These are phyloP conservation scores for Acer yangbiense DNA, from an alignment of 345 rosid genomes.

Conservation along the genomic window DNA sequence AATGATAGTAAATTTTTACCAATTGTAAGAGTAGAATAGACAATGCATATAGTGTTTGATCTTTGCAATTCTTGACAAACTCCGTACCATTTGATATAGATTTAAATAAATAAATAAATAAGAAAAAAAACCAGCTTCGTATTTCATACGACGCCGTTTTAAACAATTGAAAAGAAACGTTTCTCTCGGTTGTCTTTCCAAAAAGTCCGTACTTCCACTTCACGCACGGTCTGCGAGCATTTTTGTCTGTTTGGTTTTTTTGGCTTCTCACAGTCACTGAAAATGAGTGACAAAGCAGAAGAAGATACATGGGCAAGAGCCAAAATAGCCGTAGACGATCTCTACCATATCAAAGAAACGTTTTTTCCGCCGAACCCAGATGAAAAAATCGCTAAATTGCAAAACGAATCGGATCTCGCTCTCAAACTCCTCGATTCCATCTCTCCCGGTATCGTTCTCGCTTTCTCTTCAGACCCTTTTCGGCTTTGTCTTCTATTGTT, in stretches of 20 bases:
- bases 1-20: too few relatives aligned
- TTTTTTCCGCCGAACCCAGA: constrained; percentile 59
- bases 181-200: not conserved
- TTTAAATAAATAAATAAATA: too few relatives aligned
- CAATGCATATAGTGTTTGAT: too few relatives aligned
- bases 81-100: too few relatives aligned
- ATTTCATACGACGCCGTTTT: not conserved
- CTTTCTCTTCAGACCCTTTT: not conserved
- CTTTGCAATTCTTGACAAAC: too few relatives aligned
- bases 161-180: not conserved
- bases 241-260: not conserved
- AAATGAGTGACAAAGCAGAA: constrained; percentile 25
- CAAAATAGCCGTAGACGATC: constrained; percentile 43
- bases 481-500: not conserved
- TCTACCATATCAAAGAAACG: constrained; percentile 56
- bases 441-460: constrained; percentile 45
- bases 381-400: constrained; percentile 54
- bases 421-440: constrained; percentile 64
- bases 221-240: not conserved
- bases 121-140: too few relatives aligned
- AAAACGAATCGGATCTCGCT: constrained; percentile 49
- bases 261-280: not conserved
- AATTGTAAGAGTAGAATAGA: too few relatives aligned
- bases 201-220: not conserved
- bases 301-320: constrained; percentile 43